These are phyloP conservation scores for Selaginella tamariscina DNA, from an alignment of 75 land plant species.

Conservation along the genomic window DNA sequence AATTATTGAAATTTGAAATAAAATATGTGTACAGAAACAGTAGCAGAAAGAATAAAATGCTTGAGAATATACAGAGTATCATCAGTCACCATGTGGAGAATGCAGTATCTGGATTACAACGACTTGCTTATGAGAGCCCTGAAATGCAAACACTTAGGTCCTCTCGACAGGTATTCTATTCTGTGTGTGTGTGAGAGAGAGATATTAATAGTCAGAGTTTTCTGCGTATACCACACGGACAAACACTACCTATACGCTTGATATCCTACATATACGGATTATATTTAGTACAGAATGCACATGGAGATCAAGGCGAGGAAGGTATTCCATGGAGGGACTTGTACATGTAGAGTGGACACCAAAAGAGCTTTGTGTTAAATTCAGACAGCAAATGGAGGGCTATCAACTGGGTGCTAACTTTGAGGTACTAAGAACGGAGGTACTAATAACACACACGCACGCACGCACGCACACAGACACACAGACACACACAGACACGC, in stretches of 20 bases:
- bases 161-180: not conserved
- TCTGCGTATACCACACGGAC: too few relatives aligned
- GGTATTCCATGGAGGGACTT: conserved; percentile 43
- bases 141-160: not conserved
- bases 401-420: conserved; percentile 65
- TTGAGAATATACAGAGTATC: not conserved
- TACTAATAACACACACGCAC: too few relatives aligned
- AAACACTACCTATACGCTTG: too few relatives aligned
- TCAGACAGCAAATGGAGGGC: conserved; percentile 58
- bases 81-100: not conserved
- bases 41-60: too few relatives aligned
- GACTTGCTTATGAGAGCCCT: not conserved
- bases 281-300: not conserved
- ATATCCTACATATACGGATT: not conserved
- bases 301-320: conserved; percentile 19
- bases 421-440: conserved; percentile 36
- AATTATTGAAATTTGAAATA: too few relatives aligned
- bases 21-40: too few relatives aligned
- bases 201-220: too few relatives aligned
- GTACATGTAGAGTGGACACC: conserved; percentile 53
- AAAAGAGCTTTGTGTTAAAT: conserved; percentile 62
- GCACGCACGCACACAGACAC: not conserved
- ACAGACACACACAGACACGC: not conserved
- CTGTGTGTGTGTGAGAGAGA: not conserved
- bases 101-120: not conserved